A percentile compares a stretch with the other conserved stretches of the same genome.
phyloP scores from a whole-genome alignment of 768 basidiomycete species.

The Hortiboletus campestris region DNA sequence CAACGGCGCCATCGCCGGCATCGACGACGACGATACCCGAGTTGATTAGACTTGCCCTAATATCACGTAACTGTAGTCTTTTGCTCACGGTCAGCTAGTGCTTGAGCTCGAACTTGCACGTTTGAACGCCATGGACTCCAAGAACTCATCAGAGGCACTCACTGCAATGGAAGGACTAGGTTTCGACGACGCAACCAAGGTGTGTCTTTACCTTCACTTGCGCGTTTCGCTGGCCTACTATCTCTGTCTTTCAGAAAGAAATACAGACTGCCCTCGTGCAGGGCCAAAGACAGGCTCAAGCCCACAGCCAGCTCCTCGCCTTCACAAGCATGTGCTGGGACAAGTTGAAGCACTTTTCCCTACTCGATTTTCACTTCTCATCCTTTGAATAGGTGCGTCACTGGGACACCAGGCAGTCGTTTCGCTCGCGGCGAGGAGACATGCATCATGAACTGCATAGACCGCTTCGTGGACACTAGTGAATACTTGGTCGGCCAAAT shows the following conservation, averaged over 20 bases:
- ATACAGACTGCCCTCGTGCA: constrained; percentile 74
- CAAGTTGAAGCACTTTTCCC: constrained; percentile 55
- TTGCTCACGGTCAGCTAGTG: constrained; percentile 21
- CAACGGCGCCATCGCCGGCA: constrained; percentile 4
- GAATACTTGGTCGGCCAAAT: constrained; percentile 76
- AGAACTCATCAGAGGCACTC: constrained; percentile 24
- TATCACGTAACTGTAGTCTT: constrained; percentile 24
- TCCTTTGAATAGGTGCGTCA: constrained; percentile 63
- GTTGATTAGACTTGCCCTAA: constrained; percentile 5
- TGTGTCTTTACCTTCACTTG: constrained; percentile 24
- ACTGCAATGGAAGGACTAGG: constrained; percentile 38
- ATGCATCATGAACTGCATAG: constrained; percentile 88
- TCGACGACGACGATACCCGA: constrained; percentile 7
- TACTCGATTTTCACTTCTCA: neutral
- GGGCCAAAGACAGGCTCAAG: constrained; percentile 80
- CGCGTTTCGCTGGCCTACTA: constrained; percentile 5
- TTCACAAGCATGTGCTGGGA: constrained; percentile 90
- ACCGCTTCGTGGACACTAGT: constrained; percentile 86
- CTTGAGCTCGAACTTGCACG: neutral
- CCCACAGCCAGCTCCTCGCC: constrained; percentile 68
- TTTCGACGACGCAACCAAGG: constrained; percentile 80
- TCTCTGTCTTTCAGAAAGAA: constrained; percentile 61
- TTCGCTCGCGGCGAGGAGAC: constrained; percentile 79
- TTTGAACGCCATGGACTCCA: constrained; percentile 18
- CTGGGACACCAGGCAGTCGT: constrained; percentile 69